Conservation (phyloP, 1,139 yeast genomes). For the Tardiomyces depauwii region DNA sequence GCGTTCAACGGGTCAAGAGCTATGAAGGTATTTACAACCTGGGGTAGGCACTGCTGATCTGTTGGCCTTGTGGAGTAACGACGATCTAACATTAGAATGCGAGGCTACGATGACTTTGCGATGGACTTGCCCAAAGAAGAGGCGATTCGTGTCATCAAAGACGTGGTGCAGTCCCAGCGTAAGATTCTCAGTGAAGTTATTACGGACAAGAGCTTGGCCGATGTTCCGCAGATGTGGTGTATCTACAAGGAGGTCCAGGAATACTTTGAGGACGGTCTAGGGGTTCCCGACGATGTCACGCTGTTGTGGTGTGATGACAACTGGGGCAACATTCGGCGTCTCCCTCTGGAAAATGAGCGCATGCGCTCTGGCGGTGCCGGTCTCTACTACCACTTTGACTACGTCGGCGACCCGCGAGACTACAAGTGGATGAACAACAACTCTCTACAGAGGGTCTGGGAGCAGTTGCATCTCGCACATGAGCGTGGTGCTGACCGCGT, state of each 20-base stretch:
- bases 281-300: slow-evolving; percentile 13
- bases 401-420: slow-evolving; percentile 13
- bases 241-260: slow-evolving; percentile 13
- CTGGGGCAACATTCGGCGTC: slow-evolving; percentile 13
- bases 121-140: slow-evolving; percentile 10
- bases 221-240: slow-evolving; percentile 14
- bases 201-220: slow-evolving; percentile 5
- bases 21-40: slow-evolving; percentile 10
- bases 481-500: slow-evolving; percentile 9
- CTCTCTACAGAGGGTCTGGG: slow-evolving; percentile 11
- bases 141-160: slow-evolving; percentile 7
- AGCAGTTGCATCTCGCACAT: slow-evolving; percentile 11
- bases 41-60: too few species aligned
- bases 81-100: slow-evolving; percentile 7
- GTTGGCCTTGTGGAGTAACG: too few species aligned
- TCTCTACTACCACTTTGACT: slow-evolving; percentile 13
- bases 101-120: slow-evolving; percentile 12
- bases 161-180: slow-evolving; percentile 9
- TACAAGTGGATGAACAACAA: slow-evolving; percentile 13
- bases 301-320: slow-evolving; percentile 13
- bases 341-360: slow-evolving; percentile 9
- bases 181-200: slow-evolving; percentile 5
- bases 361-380: slow-evolving; percentile 12
- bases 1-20: slow-evolving; percentile 9
- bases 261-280: slow-evolving; percentile 11